Percentiles rank a stretch among this genome's conserved stretches.
These are phyloP conservation scores for Microbotryum scabiosae DNA, from an alignment of 1,284 basidiomycete genomes.

Conservation along the genomic window DNA sequence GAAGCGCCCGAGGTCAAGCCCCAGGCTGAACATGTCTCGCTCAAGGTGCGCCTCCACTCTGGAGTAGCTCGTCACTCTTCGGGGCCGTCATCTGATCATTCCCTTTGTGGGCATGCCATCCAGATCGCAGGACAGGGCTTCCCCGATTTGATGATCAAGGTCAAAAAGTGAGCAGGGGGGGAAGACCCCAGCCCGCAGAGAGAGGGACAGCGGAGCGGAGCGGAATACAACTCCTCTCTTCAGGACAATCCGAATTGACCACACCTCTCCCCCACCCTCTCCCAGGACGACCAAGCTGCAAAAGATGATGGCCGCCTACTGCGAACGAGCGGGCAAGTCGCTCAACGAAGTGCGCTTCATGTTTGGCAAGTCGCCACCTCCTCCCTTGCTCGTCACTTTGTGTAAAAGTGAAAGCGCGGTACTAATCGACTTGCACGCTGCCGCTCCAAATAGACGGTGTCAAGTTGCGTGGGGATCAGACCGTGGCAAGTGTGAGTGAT, in stretches of 20 bases:
- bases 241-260: background rate
- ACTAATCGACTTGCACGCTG: background rate
- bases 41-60: conserved; percentile 14
- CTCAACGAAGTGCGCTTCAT: conserved; percentile 28
- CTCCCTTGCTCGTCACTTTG: background rate
- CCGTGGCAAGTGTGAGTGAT: conserved; percentile 22
- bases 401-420: background rate
- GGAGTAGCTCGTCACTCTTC: too few species aligned
- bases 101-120: background rate
- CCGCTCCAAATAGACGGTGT: conserved; percentile 15
- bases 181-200: too few species aligned
- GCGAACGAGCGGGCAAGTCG: conserved; percentile 29
- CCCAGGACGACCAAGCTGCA: conserved; percentile 28
- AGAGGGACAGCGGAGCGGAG: too few species aligned
- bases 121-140: conserved; percentile 29
- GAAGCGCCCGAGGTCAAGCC: conserved; percentile 17
- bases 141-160: conserved; percentile 32
- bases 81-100: background rate
- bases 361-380: conserved; percentile 15
- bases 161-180: conserved; percentile 20
- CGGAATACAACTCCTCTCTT: too few species aligned
- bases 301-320: conserved; percentile 33
- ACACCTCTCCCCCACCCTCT: background rate
- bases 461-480: conserved; percentile 4
- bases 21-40: conserved; percentile 19